Evolutionary conservation across 2,329 filamentous ascomycete genomes (phyloP).

Genomic region (Parascedosporium putredinis): DNA sequence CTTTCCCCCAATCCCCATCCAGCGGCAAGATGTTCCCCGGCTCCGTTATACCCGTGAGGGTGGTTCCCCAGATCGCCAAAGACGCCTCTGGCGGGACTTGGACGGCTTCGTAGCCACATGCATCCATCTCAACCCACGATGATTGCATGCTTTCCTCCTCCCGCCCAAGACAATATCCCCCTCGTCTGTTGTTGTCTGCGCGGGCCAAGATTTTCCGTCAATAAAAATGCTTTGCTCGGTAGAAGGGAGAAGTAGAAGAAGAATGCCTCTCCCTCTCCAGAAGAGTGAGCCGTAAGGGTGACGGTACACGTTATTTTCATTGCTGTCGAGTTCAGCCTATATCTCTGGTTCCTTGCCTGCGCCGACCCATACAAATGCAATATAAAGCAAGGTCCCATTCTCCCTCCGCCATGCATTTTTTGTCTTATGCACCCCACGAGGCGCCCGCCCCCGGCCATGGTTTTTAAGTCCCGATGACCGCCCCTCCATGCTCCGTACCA

Average conservation of each 20-base stretch:
- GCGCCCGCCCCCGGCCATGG: background rate
- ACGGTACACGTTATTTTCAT: background rate
- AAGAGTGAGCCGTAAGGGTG: background rate
- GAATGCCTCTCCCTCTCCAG: no score
- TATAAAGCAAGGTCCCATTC: background rate
- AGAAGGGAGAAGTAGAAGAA: no score
- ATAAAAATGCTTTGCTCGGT: background rate
- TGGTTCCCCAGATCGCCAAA: background rate
- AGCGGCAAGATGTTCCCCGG: background rate
- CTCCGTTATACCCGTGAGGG: background rate
- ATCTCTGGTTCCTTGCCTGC: background rate
- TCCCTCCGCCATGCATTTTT: background rate
- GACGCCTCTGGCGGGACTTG: background rate
- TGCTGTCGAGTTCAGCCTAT: background rate
- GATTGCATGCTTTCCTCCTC: no score
- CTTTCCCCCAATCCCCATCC: no score
- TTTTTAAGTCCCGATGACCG: background rate
- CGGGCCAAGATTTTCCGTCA: background rate
- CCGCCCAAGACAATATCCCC: background rate
- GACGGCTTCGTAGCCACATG: no score
- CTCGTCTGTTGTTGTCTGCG: background rate
- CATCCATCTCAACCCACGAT: no score
- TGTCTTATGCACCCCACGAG: slow-evolving; percentile 1
- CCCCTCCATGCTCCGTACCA: background rate
- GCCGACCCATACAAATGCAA: background rate